phyloP scores from a whole-genome alignment of 768 basidiomycete genomes.

The Coprinopsis cinerea region DNA sequence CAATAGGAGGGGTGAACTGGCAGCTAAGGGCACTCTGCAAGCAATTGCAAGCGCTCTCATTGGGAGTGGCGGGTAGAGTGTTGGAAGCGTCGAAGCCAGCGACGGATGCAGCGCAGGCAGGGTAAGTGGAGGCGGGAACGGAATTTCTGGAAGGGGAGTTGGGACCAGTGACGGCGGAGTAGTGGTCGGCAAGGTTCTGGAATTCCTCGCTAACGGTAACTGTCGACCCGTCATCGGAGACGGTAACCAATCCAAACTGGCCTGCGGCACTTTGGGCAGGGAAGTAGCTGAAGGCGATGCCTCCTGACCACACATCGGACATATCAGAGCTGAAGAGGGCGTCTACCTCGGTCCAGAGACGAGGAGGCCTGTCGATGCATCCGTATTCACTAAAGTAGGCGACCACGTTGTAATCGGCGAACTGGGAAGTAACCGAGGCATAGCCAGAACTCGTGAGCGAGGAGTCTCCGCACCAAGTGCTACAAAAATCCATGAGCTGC shows the following conservation, averaged over 20 bases:
- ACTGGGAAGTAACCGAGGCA: constrained; percentile 46
- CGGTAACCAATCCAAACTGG: constrained; percentile 80
- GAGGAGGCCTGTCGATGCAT: constrained; percentile 54
- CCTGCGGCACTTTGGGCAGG: constrained; percentile 67
- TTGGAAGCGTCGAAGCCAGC: constrained; percentile 58
- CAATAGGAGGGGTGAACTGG: constrained; percentile 58
- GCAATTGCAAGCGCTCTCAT: constrained; percentile 75
- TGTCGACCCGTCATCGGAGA: constrained; percentile 58
- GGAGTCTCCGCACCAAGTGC: constrained; percentile 78
- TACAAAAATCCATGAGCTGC: constrained; percentile 23
- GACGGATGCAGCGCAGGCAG: constrained; percentile 60
- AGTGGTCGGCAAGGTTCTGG: constrained; percentile 55
- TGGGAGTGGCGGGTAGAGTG: constrained; percentile 79
- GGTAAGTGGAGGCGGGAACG: constrained; percentile 43
- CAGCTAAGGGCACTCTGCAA: constrained; percentile 65
- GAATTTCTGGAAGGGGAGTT: constrained; percentile 48
- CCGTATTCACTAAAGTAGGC: constrained; percentile 92
- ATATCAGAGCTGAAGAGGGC: constrained; percentile 70
- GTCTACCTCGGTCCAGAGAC: constrained; percentile 75
- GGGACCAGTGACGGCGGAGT: constrained; percentile 47
- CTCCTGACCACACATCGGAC: constrained; percentile 81
- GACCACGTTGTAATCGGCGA: constrained; percentile 62
- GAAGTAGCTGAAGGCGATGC: constrained; percentile 88
- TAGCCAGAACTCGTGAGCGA: constrained; percentile 49
- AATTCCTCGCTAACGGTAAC: constrained; percentile 71